Evolutionary conservation across 805 yeast genomes (phyloP).

Genomic region (Wickerhamiella galacta): DNA sequence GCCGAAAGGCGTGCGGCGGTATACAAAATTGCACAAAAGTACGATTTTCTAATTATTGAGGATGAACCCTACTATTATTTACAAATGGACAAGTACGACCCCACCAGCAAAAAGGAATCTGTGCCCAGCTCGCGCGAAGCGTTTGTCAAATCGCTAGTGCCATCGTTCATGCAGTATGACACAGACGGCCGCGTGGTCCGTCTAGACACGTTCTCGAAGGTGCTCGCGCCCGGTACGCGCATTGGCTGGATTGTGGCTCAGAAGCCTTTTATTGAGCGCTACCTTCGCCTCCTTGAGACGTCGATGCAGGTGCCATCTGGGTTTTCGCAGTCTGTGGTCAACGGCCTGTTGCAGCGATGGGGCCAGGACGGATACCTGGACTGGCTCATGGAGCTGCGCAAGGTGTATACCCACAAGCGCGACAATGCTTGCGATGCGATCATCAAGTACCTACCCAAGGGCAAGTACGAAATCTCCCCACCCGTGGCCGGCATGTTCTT

Average conservation of each 20-base stretch:
- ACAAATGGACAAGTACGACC: constrained; percentile 67
- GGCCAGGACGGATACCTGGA: constrained; percentile 78
- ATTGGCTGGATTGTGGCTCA: constrained; percentile 82
- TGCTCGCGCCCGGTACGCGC: constrained; percentile 81
- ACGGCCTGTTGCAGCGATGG: constrained; percentile 67
- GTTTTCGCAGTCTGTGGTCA: constrained; percentile 51
- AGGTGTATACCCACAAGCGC: constrained; percentile 73
- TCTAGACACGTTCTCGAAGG: constrained; percentile 80
- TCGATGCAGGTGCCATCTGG: constrained; percentile 71
- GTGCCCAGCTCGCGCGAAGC: constrained; percentile 35
- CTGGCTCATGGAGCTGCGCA: constrained; percentile 64
- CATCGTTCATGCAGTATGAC: constrained; percentile 61
- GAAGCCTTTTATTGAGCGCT: constrained; percentile 42
- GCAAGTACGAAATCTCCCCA: constrained; percentile 20
- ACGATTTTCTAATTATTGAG: constrained; percentile 75
- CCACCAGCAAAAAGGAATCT: constrained; percentile 24
- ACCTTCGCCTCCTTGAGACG: constrained; percentile 60
- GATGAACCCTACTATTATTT: constrained; percentile 96
- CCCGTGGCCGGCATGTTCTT: constrained; percentile 41
- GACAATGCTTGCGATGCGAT: constrained; percentile 72
- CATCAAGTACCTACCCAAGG: constrained; percentile 36
- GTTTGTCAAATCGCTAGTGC: constrained; percentile 49
- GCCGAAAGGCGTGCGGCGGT: constrained; percentile 60
- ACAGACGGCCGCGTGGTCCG: constrained; percentile 80
- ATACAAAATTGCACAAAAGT: constrained; percentile 64